Evolutionary conservation across 2,329 filamentous ascomycete genomes (phyloP).

Genomic region (Colletotrichum tanaceti): DNA sequence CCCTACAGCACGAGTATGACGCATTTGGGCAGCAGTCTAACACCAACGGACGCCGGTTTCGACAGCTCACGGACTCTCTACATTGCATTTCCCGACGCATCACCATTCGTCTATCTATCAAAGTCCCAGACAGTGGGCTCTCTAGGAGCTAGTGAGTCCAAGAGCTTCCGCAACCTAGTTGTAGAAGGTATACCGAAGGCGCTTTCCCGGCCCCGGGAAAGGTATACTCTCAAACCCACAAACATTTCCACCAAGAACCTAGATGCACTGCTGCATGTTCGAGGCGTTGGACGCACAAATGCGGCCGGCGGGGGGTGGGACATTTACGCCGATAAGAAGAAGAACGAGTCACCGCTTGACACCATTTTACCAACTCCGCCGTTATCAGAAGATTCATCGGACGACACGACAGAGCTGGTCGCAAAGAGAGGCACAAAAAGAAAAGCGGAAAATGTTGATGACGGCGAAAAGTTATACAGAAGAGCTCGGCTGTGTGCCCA

Average conservation of each 20-base stretch:
- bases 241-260: slow-evolving; percentile 78
- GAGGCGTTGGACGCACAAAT: slow-evolving; percentile 77
- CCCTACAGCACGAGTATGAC: slow-evolving; percentile 73
- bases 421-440: slow-evolving; percentile 10
- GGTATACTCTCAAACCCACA: slow-evolving; percentile 76
- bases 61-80: slow-evolving; percentile 79
- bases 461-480: slow-evolving; percentile 4
- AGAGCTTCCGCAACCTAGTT: slow-evolving; percentile 76
- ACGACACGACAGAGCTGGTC: slow-evolving; percentile 39
- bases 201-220: slow-evolving; percentile 77
- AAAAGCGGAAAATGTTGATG: slow-evolving; percentile 15
- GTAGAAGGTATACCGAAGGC: slow-evolving; percentile 85
- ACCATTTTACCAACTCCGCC: slow-evolving; percentile 61
- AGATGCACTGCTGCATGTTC: slow-evolving; percentile 73
- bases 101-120: slow-evolving; percentile 78
- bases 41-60: slow-evolving; percentile 55
- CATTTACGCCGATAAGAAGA: slow-evolving; percentile 76
- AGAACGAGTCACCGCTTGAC: slow-evolving; percentile 66
- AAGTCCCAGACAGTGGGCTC: slow-evolving; percentile 60
- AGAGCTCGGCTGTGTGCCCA: slow-evolving; percentile 62
- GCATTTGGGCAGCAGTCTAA: slow-evolving; percentile 49
- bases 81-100: slow-evolving; percentile 83
- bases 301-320: slow-evolving; percentile 82
- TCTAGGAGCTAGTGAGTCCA: slow-evolving; percentile 62
- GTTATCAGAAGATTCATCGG: slow-evolving; percentile 52